These are phyloP conservation scores for Phlegmacium glaucopus DNA, from an alignment of 768 basidiomycete species.

Conservation along the genomic window DNA sequence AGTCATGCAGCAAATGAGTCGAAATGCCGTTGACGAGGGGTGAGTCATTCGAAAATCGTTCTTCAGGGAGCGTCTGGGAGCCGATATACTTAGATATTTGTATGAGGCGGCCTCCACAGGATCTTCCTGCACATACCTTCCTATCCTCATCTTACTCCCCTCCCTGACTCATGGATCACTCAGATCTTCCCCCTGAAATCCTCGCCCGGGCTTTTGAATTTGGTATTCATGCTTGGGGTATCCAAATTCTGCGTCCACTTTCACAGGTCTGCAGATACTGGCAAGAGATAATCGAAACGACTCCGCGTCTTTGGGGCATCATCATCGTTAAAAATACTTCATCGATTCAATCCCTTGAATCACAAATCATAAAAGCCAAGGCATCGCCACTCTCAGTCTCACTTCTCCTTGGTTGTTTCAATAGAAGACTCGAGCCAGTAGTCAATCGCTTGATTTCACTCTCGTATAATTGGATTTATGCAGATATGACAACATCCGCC, in stretches of 20 bases:
- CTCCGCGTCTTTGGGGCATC: conserved; percentile 32
- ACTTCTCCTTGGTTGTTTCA: neutral
- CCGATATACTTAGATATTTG: too few relatives aligned
- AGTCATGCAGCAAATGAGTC: too few relatives aligned
- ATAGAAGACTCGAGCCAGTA: neutral
- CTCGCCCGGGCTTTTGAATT: conserved; percentile 26
- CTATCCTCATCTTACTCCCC: neutral
- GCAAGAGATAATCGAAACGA: conserved; percentile 21
- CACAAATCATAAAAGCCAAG: conserved; percentile 26
- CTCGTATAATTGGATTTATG: conserved; percentile 25
- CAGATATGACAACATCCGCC: conserved; percentile 16
- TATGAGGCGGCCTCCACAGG: too few relatives aligned
- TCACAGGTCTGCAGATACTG: conserved; percentile 25
- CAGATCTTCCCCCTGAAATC: conserved; percentile 28
- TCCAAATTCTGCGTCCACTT: conserved; percentile 23
- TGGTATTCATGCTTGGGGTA: conserved; percentile 23
- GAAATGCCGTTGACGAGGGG: too few relatives aligned
- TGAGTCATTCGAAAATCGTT: too few relatives aligned
- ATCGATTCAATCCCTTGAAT: conserved; percentile 6
- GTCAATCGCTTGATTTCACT: conserved; percentile 13
- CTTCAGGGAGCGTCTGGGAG: too few relatives aligned
- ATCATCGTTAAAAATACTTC: conserved; percentile 13
- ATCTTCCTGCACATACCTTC: too few relatives aligned
- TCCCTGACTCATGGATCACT: neutral
- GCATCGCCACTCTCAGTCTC: conserved; percentile 22